Evolutionary conservation across 202 grass and related monocot genomes (phyloP).

Genomic region (Digitaria exilis): DNA sequence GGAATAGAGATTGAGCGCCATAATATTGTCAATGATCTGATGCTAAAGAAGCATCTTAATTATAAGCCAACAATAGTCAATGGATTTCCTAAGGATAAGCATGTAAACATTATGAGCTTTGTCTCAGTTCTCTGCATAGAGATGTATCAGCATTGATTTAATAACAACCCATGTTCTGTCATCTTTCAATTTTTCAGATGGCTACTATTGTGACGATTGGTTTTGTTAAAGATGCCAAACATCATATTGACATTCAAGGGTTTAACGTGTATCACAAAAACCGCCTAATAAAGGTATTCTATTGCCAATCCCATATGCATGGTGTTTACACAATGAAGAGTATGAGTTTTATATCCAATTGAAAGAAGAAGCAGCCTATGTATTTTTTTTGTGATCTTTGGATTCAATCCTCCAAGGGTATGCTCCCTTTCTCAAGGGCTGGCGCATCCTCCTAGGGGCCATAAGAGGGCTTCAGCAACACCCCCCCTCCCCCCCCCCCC

Average conservation of each 20-base stretch:
- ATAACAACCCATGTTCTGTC: constrained; percentile 9
- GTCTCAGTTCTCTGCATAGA: constrained; percentile 2
- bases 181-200: constrained; percentile 56
- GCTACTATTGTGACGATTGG: constrained; percentile 84
- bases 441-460: too few relatives aligned
- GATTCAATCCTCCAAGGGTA: neutral
- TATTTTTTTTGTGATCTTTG: neutral
- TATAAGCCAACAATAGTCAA: constrained; percentile 64
- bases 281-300: constrained; percentile 85
- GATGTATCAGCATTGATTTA: neutral
- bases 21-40: constrained; percentile 90
- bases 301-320: neutral
- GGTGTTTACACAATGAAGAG: neutral
- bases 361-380: neutral
- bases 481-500: too few relatives aligned
- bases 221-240: constrained; percentile 96
- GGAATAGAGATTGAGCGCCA: constrained; percentile 92
- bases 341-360: neutral
- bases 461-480: too few relatives aligned
- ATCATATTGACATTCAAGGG: constrained; percentile 86
- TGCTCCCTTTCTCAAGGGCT: constrained; percentile 4
- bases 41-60: constrained; percentile 85
- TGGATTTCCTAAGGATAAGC: constrained; percentile 65
- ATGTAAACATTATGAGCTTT: constrained; percentile 52
- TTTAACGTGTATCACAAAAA: constrained; percentile 99